Evolutionary conservation across 768 basidiomycete genomes (phyloP), one percentile per base, ranked within the genome.

Genomic region (Boletus reticulatus): DNA sequence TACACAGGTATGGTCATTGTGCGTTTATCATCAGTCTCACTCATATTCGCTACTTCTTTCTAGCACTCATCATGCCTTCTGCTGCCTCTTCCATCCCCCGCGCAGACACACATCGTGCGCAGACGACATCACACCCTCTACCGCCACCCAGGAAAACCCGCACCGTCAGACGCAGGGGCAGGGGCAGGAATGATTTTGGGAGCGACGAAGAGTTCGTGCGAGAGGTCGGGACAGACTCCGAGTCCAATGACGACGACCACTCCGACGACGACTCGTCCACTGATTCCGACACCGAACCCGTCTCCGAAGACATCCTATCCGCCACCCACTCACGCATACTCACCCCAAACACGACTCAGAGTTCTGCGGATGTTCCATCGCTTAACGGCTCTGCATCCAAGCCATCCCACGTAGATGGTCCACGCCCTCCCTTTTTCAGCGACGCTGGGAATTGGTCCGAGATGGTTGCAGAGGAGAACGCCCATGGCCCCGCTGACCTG

Each of bases 171-270:
- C 81, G 89, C 55, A 77, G 89, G 62, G 87, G 87, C 36, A 78
- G 87, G 64, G 85, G 75, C 4, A 79, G 76, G 61, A 76, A 76
- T 53, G 78, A 73, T 36, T 75, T 85, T 31, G 85, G 83, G 50
- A 90, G 88, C 59, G 90, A 92, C 63, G 89, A 91, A 29, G 89
- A 91, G 70, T 78, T 92, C 50, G 82, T 82, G 74, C 80, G 90
- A 56, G 89, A 88, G 71, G 78, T 76, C 7, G 82, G 76, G 60
- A 83, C 88, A 20, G 88, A 89, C 71, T 86, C 88, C 11, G 88
- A 88, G 54, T 74, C 76, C 8, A 84, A 84, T 44, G 83, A 82
- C 45, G 83, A 82, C 45, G 81, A 83, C 63, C 74, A 73, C 43
- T 87, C 87, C 50, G 85, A 84, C 31, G 61, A 75, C 56, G 80